phyloP scores from a whole-genome alignment of 345 rosid species.

The Crucihimalaya himalaica region DNA sequence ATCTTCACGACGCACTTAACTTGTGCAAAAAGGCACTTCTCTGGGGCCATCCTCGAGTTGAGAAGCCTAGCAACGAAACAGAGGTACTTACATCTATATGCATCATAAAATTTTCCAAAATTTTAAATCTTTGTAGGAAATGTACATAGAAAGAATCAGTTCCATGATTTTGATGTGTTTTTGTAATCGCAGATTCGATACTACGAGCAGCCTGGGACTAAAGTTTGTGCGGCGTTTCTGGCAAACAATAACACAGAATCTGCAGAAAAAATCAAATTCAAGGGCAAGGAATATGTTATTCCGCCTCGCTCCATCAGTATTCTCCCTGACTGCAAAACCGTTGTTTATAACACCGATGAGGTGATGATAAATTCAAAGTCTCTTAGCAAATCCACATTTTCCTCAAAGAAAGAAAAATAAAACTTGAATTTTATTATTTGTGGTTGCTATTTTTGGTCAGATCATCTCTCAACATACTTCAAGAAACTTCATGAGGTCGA shows the following conservation, averaged over 20 bases:
- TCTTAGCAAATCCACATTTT: neutral
- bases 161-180: neutral
- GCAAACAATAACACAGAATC: conserved; percentile 63
- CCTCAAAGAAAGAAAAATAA: neutral
- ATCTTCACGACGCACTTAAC: conserved; percentile 70
- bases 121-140: conserved; percentile 30
- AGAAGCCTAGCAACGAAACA: conserved; percentile 40
- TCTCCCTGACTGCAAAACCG: conserved; percentile 88
- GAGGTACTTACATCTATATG: conserved; percentile 49
- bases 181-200: conserved; percentile 51
- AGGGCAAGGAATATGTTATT: conserved; percentile 50
- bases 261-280: conserved; percentile 50
- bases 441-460: conserved; percentile 37
- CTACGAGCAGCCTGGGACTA: conserved; percentile 55
- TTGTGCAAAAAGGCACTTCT: conserved; percentile 75
- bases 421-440: neutral
- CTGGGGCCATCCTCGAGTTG: conserved; percentile 49
- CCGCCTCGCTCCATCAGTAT: conserved; percentile 79
- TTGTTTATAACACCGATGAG: conserved; percentile 58
- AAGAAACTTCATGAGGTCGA: conserved; percentile 57
- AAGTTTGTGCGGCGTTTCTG: conserved; percentile 76
- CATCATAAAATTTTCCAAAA: conserved; percentile 28
- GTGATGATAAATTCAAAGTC: neutral
- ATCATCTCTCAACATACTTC: conserved; percentile 69
- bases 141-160: neutral